These are phyloP conservation scores for Avena atlantica DNA, from an alignment of 176 grass and related monocot species.

Conservation along the genomic window DNA sequence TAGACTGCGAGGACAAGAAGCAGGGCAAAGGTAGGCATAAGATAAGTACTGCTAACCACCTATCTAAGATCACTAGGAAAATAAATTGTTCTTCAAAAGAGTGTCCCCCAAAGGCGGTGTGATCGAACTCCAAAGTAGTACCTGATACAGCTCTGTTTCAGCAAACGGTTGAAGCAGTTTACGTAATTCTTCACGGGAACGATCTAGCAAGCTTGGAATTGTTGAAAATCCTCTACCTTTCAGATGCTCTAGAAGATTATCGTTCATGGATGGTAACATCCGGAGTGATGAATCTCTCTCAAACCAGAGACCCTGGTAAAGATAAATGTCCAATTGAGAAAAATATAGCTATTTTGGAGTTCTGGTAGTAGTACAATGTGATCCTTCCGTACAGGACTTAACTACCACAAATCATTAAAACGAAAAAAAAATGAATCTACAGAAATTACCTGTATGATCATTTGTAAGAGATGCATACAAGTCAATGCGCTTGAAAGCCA, in stretches of 20 bases:
- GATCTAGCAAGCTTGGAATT: slow-evolving; percentile 60
- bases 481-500: slow-evolving; percentile 87
- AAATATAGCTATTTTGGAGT: slow-evolving; percentile 28
- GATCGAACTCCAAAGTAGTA: slow-evolving; percentile 47
- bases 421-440: slow-evolving; percentile 36
- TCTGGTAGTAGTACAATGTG: background rate
- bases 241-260: slow-evolving; percentile 73
- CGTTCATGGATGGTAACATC: slow-evolving; percentile 95
- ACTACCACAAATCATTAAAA: background rate
- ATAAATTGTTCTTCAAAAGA: slow-evolving; percentile 25
- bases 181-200: slow-evolving; percentile 72
- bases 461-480: slow-evolving; percentile 97
- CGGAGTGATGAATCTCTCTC: slow-evolving; percentile 81
- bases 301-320: slow-evolving; percentile 86
- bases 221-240: slow-evolving; percentile 61
- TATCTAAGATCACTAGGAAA: slow-evolving; percentile 13
- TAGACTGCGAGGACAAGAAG: slow-evolving; percentile 31
- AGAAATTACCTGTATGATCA: slow-evolving; percentile 89
- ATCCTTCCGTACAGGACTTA: slow-evolving; percentile 21
- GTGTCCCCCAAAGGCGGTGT: slow-evolving; percentile 16
- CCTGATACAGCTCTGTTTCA: slow-evolving; percentile 73
- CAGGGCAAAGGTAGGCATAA: slow-evolving; percentile 9
- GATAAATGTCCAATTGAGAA: slow-evolving; percentile 3
- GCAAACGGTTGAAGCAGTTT: slow-evolving; percentile 61
- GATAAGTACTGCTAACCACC: background rate